Evolutionary conservation across 2,329 filamentous ascomycete genomes (phyloP), one percentile per base, ranked within the genome.

Genomic region (Tympanopsis confertula): DNA sequence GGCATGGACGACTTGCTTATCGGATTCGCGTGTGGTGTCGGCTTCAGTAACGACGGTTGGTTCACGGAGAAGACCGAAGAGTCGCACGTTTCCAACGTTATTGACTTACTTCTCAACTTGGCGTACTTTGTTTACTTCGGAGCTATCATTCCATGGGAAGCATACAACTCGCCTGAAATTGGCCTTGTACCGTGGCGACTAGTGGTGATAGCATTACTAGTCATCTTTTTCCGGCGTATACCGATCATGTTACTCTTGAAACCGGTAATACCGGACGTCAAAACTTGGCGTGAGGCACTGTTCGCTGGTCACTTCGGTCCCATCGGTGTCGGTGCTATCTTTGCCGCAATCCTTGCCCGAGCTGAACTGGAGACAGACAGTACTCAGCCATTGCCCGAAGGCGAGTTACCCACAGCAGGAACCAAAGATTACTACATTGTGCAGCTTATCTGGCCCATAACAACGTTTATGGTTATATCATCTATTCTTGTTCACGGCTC

Each of bases 31-130:
- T 86, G 85, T 39, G 91, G 91, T 41, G 91, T 98, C n/a, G 91
- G 91, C 39, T 98, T 98, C 66, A 95, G 88, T 49, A 98, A 98
- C 58, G 91, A 98, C 54, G 91, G 91, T 46, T 98, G 91, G 91
- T 98, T 98, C 51, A 84, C 85, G 13, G 85, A 95, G 53, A 95
- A 95, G 68, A 98, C 91, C 0, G 91, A 98, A 55, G 91, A 98
- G 59, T 89, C 91, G 0, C 91, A 96, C 56, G 91, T 98, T 7
- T 96, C 89, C 57, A 96, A 98, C 75, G 91, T 98, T 55, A 98
- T 98, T 53, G 91, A 98, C 67, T 62, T 98, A 56, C 67, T 98
- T 43, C 79, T 98, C 65, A 98, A 98, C 60, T 74, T 98, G 77
- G 75, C 89, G 3, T 98, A 96, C 60, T 98, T 98, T 58, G 91